Evolutionary conservation across 129 eudicot genomes (phyloP), one percentile per base, ranked within the genome.

Genomic region (Flaveria bidentis): DNA sequence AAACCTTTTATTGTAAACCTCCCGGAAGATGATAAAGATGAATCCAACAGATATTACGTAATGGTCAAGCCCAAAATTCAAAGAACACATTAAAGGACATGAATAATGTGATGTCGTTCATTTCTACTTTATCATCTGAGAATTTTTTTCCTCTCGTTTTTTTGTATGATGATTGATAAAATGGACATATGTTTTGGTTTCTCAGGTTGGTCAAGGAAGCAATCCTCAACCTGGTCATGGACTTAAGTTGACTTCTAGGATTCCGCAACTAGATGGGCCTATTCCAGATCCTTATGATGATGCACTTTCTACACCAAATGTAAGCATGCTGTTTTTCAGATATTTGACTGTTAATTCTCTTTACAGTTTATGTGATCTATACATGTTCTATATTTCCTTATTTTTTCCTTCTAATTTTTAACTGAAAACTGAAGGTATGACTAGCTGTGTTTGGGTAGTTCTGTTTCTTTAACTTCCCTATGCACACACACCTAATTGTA

Each of bases 241-340:
- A 67, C 80, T 56, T 53, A 79, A 72, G 18, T 50, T 51, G 44
- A 73, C 87, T 58, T 83, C 89, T 55, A 86, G 87, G 84, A 89
- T 91, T 74, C 90, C 97, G 67, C 99, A 95, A 84, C 80, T 85
- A 53, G 99, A 95, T 82, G 99, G 99, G 36, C 99, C 97, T 60
- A 86, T 92, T 33, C 94, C 99, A 20, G 94, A 95, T 80, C 94
- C 96, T 67, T 95, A 91, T 83, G 99, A 95, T 72, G 99, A 95
- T 69, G 87, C 82, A 63, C 99, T 95, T 73, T 95, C 99, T 62
- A 95, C 99, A 41, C 99, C 99, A 74, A 95, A 95, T 82, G 99
- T 85, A 69, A 82, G 88, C 76, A 30, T 62, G 68, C 7, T n/a
- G 7, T 28, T 5, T 20, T 62, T 13, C 6, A 14, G 11, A 26